A percentile compares a stretch with the other conserved stretches of the same genome.
These are phyloP conservation scores for Sarocladiaceae sp. DNA, from an alignment of 2,329 filamentous ascomycete species.

Conservation along the genomic window DNA sequence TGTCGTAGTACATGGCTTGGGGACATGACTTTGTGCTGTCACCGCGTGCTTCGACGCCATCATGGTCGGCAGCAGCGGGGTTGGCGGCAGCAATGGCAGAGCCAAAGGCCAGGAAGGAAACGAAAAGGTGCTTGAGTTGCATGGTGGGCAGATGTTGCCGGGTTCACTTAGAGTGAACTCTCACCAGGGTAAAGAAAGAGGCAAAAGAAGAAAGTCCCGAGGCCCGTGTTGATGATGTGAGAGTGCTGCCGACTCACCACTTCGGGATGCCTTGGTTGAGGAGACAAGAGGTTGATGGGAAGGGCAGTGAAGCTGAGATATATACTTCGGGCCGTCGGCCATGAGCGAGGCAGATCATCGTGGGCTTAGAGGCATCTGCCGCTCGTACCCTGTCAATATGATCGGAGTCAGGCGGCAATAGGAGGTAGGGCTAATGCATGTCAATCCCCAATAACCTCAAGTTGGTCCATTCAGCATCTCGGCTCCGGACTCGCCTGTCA, in stretches of 20 bases:
- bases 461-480: not conserved
- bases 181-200: not conserved
- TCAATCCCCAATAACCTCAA: not conserved
- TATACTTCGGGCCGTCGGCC: not conserved
- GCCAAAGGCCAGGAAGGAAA: conserved; percentile 4
- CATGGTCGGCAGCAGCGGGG: not conserved
- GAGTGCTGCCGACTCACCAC: conserved; percentile 2
- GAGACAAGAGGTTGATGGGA: not conserved
- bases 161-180: conserved; percentile 3
- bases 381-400: not conserved
- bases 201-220: conserved; percentile 1
- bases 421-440: not conserved
- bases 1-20: not conserved
- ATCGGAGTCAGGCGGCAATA: not conserved
- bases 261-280: conserved; percentile 1
- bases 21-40: not conserved
- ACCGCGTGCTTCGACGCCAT: not conserved
- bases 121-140: not conserved
- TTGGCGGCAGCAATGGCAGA: not conserved
- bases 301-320: not conserved
- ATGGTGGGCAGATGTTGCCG: not conserved
- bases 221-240: not conserved
- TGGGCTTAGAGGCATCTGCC: not conserved
- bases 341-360: not conserved
- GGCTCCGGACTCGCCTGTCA: not conserved